A percentile compares a stretch with the other conserved stretches of the same genome.
Conservation (phyloP, 2,329 filamentous ascomycete species). For the Cladosporium sp. region DNA sequence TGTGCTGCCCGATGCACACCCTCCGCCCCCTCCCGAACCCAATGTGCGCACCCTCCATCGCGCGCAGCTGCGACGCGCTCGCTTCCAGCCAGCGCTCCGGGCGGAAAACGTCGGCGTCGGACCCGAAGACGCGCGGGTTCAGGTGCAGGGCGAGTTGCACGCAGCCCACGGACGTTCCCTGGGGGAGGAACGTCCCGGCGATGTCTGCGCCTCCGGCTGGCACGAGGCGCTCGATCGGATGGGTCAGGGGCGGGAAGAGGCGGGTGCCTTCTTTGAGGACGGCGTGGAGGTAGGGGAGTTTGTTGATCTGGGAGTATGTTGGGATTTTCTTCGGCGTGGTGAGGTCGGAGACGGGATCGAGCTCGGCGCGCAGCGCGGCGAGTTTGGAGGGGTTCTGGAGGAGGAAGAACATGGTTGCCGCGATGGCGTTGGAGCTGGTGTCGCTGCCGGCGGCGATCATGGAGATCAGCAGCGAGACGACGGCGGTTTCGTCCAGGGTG, state of each 20-base stretch:
- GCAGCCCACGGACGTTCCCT: conserved; percentile 18
- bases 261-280: conserved; percentile 47
- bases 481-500: not conserved
- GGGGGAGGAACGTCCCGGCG: conserved; percentile 40
- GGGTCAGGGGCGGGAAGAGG: conserved; percentile 43
- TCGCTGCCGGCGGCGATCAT: conserved; percentile 3
- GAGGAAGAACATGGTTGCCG: conserved; percentile 21
- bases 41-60: conserved; percentile 48
- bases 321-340: not conserved
- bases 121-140: conserved; percentile 19
- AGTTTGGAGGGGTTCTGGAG: conserved; percentile 18
- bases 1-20: conserved; percentile 47
- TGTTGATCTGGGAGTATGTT: not conserved
- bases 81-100: conserved; percentile 30
- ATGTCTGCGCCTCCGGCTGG: conserved; percentile 40
- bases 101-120: conserved; percentile 20
- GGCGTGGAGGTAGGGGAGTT: conserved; percentile 43
- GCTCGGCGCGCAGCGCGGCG: conserved; percentile 16
- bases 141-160: conserved; percentile 17
- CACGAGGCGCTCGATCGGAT: conserved; percentile 39
- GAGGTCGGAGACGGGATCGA: conserved; percentile 7
- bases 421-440: not conserved
- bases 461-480: not conserved
- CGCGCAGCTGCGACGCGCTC: conserved; percentile 27
- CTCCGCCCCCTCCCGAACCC: conserved; percentile 48